Base-by-base conservation (phyloP, 163 green algal genomes). In the Picocystis sp. region DNA sequence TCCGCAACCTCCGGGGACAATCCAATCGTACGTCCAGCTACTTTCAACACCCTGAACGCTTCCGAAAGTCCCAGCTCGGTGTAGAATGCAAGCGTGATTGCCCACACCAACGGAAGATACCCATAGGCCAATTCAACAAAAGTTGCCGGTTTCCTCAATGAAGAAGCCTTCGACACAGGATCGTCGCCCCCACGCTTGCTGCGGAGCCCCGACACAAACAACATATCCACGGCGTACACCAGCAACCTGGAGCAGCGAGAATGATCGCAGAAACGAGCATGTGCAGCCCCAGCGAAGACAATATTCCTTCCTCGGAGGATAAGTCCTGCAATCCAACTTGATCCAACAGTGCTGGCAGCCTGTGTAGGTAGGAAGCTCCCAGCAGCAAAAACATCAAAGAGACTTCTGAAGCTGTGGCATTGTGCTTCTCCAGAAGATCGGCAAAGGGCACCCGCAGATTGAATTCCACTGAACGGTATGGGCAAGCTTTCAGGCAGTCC, bases 301-400 rank as follows among this genome's bases (percentile, higher is more conserved):
- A 76, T 3, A 6, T 44, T 59, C 43, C 52, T 43, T 33, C 22
- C 19, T n/a, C n/a, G 49, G 50, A 44, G 42, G 34, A 24, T 15
- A 21, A 17, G n/a, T 49, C 11, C 21, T 24, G 52, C 49, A 57
- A 17, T 59, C 68, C 64, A 50, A 81, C 54, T 53, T 83, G 70
- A 1, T 15, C 17, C 13, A 61, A 24, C 22, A 84, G 45, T 22
- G 61, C 29, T 9, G 73, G 67, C 21, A 84, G 47, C 25, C 62
- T 56, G 65, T 89, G 79, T 38, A 83, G 58, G 47, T 67, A 77
- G 17, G 81, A 71, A 50, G 69, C 60, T 21, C 81, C 81, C 48
- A 85, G 57, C 43, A 89, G 69, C 57, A 86, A 72, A 54, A 82
- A 83, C 58, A 80, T 57, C 21, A 89, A 66, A 3, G 57, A 45